Evolutionary conservation across 345 rosid species (phyloP).

Genomic region (Salix caprea): DNA sequence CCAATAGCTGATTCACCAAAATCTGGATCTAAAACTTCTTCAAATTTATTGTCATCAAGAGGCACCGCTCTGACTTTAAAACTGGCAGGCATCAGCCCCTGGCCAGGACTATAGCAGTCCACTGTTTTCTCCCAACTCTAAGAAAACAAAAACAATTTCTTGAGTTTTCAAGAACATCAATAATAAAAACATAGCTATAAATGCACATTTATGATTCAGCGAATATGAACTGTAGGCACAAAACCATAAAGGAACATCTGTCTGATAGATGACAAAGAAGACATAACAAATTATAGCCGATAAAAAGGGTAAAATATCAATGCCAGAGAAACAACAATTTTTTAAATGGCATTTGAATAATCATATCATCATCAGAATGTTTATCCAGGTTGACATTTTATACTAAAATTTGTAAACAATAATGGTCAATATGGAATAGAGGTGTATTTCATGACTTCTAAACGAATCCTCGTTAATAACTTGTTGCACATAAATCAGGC

Average conservation of each 20-base stretch:
- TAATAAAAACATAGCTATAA: not conserved
- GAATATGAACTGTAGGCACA: not conserved
- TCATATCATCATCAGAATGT: not conserved
- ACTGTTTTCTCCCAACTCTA: slow-evolving; percentile 38
- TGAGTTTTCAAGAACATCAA: not conserved
- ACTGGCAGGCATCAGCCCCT: slow-evolving; percentile 36
- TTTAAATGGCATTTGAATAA: not conserved
- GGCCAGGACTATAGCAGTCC: slow-evolving; percentile 35
- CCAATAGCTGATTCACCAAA: slow-evolving; percentile 37
- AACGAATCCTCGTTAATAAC: not conserved
- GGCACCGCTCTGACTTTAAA: slow-evolving; percentile 32
- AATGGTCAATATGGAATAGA: not conserved
- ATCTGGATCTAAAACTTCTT: slow-evolving; percentile 33
- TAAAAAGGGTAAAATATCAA: not conserved
- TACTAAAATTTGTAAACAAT: not conserved
- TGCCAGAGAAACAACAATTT: not conserved
- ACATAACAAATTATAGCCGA: not conserved
- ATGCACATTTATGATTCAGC: not conserved
- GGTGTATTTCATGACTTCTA: not conserved
- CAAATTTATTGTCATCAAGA: slow-evolving; percentile 23
- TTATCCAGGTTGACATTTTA: not conserved
- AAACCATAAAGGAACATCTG: not conserved
- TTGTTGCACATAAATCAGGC: not conserved
- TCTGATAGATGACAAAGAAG: not conserved
- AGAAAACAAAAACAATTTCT: not conserved